Base-by-base conservation (phyloP, 495 filamentous ascomycete species). In the Parathielavia hyrcaniae region DNA sequence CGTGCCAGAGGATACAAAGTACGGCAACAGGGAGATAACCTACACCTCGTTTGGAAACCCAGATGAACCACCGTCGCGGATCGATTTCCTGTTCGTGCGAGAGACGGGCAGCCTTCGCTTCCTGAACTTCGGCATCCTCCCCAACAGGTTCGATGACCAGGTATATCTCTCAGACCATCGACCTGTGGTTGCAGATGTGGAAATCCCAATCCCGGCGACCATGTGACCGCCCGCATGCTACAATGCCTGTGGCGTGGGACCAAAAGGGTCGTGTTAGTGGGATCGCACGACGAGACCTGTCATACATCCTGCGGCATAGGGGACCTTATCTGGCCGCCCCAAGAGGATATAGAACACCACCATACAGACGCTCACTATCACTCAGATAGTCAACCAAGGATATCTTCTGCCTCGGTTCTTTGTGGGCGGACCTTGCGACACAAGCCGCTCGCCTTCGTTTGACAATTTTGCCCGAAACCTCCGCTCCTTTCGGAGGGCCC, bases 81-180 rank as follows among this genome's bases (percentile, higher is more conserved):
- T 75, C 50, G 69, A 71, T 35, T 72, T 69, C 17, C 61, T 73
- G 8, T 71, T 73, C 50, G 63, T 62, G 13, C 47, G 44, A 44
- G 44, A 62, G 26, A 20, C 55, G 4, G 48, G 26, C 10, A 34
- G 41, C 51, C 45, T 65, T 13, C 55, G 30, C 9, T 62, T 68
- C 53, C 14, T 50, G 57, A 63, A 74, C 0, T 87, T 85, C 70
- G 77, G 79, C 7, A 84, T 86, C 13, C 60, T 89, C 44, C 59
- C 76, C 19, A 89, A 86, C 60, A 61, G 67, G 22, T 88, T 87
- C 62, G 80, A 87, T 9, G 85, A 88, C 60, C 79, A 75, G 4
- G 71, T 91, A 1, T 88, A 77, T 60, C 76, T 83, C 46, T 91
- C 88, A 50, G 89, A 95, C 66, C 89, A 92, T 70, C 73, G 86